Evolutionary conservation across 768 basidiomycete genomes (phyloP).

Genomic region (Leucogyrophana mollusca): DNA sequence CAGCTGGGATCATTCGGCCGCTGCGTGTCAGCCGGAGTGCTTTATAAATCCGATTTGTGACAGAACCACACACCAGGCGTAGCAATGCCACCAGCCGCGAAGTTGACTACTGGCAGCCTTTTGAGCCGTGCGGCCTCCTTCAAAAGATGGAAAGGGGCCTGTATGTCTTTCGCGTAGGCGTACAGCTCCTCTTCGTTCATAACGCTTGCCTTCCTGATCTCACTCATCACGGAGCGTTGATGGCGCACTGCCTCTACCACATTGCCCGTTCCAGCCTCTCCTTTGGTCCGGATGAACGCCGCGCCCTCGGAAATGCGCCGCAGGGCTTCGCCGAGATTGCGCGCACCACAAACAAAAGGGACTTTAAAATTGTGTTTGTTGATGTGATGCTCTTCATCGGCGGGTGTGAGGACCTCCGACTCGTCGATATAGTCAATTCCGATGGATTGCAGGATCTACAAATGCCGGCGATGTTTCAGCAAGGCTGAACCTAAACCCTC

Average conservation of each 20-base stretch:
- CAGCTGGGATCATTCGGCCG: conserved; percentile 47
- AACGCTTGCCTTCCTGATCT: conserved; percentile 80
- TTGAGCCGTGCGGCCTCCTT: conserved; percentile 96
- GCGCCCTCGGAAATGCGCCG: conserved; percentile 97
- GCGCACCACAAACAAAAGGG: conserved; percentile 95
- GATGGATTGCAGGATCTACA: conserved; percentile 86
- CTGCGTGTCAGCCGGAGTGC: background rate
- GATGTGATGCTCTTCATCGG: conserved; percentile 95
- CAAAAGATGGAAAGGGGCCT: conserved; percentile 91
- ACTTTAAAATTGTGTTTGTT: conserved; percentile 96
- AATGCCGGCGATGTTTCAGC: background rate
- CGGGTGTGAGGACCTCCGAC: conserved; percentile 92
- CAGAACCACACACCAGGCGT: conserved; percentile 66
- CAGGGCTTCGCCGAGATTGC: conserved; percentile 93
- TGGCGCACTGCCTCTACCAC: conserved; percentile 95
- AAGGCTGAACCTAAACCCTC: background rate
- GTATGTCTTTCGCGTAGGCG: conserved; percentile 86
- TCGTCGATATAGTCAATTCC: conserved; percentile 98
- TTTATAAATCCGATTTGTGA: background rate
- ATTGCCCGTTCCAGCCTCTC: conserved; percentile 87
- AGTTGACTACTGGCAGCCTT: conserved; percentile 93
- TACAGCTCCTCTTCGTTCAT: conserved; percentile 97
- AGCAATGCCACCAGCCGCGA: conserved; percentile 92
- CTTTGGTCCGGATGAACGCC: conserved; percentile 98
- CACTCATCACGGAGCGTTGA: conserved; percentile 76